phyloP scores from a whole-genome alignment of 2,329 filamentous ascomycete genomes.

The Hymenoscyphus infarciens region DNA sequence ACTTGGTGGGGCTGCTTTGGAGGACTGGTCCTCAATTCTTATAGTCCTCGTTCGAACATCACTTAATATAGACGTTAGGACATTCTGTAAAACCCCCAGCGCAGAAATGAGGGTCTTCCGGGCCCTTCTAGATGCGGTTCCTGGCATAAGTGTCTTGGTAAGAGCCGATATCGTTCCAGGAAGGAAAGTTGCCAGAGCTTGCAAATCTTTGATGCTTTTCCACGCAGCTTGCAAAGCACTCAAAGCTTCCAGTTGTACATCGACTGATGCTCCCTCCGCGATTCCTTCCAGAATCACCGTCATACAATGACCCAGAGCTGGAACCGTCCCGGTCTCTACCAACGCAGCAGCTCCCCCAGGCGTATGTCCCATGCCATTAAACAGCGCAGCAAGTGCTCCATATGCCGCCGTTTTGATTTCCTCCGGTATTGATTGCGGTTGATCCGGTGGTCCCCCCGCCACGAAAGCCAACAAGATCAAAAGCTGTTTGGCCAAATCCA shows the following conservation, averaged over 20 bases:
- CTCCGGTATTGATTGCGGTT: slow-evolving; percentile 55
- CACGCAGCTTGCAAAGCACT: slow-evolving; percentile 61
- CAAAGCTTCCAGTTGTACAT: slow-evolving; percentile 70
- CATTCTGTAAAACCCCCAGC: slow-evolving; percentile 53
- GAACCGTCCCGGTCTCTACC: slow-evolving; percentile 59
- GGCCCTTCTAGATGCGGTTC: slow-evolving; percentile 57
- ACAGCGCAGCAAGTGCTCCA: slow-evolving; percentile 63
- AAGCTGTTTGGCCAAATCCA: slow-evolving; percentile 75
- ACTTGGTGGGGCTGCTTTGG: slow-evolving; percentile 28
- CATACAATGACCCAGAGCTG: slow-evolving; percentile 76
- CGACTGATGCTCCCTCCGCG: slow-evolving; percentile 58
- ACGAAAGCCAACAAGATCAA: slow-evolving; percentile 81
- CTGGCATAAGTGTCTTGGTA: slow-evolving; percentile 65
- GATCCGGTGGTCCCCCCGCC: slow-evolving; percentile 66
- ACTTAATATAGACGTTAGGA: slow-evolving; percentile 53
- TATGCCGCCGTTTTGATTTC: slow-evolving; percentile 73
- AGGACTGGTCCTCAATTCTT: slow-evolving; percentile 26
- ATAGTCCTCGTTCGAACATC: slow-evolving; percentile 51
- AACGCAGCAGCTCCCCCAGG: slow-evolving; percentile 47
- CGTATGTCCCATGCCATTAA: slow-evolving; percentile 55
- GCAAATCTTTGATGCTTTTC: slow-evolving; percentile 61
- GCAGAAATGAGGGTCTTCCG: slow-evolving; percentile 62
- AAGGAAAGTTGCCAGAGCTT: slow-evolving; percentile 79
- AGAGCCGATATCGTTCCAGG: slow-evolving; percentile 84
- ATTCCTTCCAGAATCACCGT: slow-evolving; percentile 75